These are phyloP conservation scores for Dactylellina sp. DNA, from an alignment of 2,329 filamentous ascomycete genomes.

Conservation along the genomic window DNA sequence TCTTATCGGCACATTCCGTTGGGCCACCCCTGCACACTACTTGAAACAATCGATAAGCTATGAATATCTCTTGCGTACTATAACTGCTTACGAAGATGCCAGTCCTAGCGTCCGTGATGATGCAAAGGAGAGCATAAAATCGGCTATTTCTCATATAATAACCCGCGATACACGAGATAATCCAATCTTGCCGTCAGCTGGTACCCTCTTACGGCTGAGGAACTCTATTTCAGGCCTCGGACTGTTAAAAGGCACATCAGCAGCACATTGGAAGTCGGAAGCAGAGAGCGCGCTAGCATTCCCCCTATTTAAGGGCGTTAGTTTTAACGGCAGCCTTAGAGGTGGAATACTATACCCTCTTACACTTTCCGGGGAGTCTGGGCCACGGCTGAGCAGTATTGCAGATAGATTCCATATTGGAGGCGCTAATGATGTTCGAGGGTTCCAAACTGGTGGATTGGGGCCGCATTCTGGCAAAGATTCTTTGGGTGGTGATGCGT, in stretches of 20 bases:
- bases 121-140: constrained; percentile 91
- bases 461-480: constrained; percentile 88
- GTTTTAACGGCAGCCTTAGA: constrained; percentile 83
- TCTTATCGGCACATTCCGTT: constrained; percentile 79
- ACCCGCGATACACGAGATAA: constrained; percentile 83
- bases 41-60: constrained; percentile 83
- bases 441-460: constrained; percentile 88
- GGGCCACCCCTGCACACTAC: constrained; percentile 68
- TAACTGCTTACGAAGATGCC: constrained; percentile 80
- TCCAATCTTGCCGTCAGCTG: constrained; percentile 82
- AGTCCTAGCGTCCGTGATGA: constrained; percentile 85
- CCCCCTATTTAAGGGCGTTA: constrained; percentile 73
- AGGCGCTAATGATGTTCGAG: constrained; percentile 92
- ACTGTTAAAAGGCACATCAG: constrained; percentile 84
- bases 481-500: constrained; percentile 89
- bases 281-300: constrained; percentile 69
- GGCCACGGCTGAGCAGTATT: constrained; percentile 74
- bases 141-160: constrained; percentile 83
- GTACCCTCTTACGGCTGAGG: constrained; percentile 81
- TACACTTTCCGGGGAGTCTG: constrained; percentile 69
- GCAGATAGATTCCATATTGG: constrained; percentile 97
- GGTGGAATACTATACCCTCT: constrained; percentile 87
- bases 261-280: constrained; percentile 94
- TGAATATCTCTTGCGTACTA: constrained; percentile 84
- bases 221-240: constrained; percentile 90